Conservation (phyloP, 441 rosid genomes). For the Aquilaria agallochum region DNA sequence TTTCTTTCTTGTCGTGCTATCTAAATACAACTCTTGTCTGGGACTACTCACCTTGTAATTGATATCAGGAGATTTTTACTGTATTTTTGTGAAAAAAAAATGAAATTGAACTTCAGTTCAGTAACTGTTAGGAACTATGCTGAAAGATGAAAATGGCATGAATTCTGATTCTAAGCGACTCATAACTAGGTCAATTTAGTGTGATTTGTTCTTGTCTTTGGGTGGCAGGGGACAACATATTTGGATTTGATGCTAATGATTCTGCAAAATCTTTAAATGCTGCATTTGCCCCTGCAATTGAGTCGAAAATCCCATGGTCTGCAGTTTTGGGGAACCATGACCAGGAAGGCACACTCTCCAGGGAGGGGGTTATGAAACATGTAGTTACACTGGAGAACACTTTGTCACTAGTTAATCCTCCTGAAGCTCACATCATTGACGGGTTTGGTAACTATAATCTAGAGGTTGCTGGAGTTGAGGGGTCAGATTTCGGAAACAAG, state of each 20-base stretch:
- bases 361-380: conserved; percentile 73
- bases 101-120: too few relatives aligned
- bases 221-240: conserved; percentile 66
- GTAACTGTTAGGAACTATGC: too few relatives aligned
- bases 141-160: too few relatives aligned
- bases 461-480: conserved; percentile 59
- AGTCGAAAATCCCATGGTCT: conserved; percentile 70
- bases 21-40: too few relatives aligned
- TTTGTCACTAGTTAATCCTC: conserved; percentile 62
- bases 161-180: too few relatives aligned
- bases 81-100: too few relatives aligned
- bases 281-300: conserved; percentile 75
- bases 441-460: conserved; percentile 88
- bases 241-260: conserved; percentile 49
- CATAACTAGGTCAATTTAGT: too few relatives aligned
- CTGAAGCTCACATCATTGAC: conserved; percentile 41
- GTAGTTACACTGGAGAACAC: conserved; percentile 54
- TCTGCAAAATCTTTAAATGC: conserved; percentile 54
- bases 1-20: too few relatives aligned
- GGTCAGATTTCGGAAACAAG: conserved; percentile 58
- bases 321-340: conserved; percentile 86
- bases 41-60: too few relatives aligned
- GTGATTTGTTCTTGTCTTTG: neutral
- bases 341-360: conserved; percentile 61
- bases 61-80: too few relatives aligned